Evolutionary conservation across 2,329 filamentous ascomycete species (phyloP).

Genomic region (Nemania sp.): DNA sequence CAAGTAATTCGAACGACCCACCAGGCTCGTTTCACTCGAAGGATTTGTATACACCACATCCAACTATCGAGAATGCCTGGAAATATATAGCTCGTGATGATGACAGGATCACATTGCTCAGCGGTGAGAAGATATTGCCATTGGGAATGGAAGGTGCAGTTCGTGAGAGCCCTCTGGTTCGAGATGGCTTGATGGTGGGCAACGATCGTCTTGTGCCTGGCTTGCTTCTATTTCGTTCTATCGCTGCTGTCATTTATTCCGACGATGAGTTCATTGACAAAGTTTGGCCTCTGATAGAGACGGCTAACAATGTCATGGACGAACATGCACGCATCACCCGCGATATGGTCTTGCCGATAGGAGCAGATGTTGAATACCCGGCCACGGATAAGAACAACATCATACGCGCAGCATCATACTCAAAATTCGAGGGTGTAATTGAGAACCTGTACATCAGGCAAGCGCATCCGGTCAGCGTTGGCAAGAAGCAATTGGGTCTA

Average conservation of each 20-base stretch:
- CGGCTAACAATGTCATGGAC: constrained; percentile 46
- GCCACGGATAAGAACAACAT: constrained; percentile 51
- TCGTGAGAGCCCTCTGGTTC: constrained; percentile 39
- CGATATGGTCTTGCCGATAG: constrained; percentile 45
- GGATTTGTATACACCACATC: constrained; percentile 44
- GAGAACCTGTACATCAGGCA: constrained; percentile 39
- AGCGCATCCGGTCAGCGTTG: constrained; percentile 2
- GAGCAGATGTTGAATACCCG: constrained; percentile 41
- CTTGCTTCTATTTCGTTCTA: constrained; percentile 39
- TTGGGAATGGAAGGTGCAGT: constrained; percentile 41
- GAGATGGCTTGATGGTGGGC: constrained; percentile 42
- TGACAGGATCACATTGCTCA: constrained; percentile 44
- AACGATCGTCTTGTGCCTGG: constrained; percentile 39
- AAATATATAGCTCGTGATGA: constrained; percentile 45
- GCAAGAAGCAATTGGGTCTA: constrained; percentile 29
- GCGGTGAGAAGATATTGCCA: constrained; percentile 46
- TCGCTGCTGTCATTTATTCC: constrained; percentile 30
- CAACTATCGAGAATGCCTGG: constrained; percentile 42
- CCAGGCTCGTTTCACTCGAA: constrained; percentile 43
- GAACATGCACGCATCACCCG: constrained; percentile 48
- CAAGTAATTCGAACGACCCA: constrained; percentile 42
- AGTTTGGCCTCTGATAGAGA: constrained; percentile 44
- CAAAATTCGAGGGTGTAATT: constrained; percentile 39
- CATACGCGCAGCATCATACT: constrained; percentile 47
- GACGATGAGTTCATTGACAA: constrained; percentile 41